These are phyloP conservation scores for Fusarium albidum DNA, from an alignment of 2,329 filamentous ascomycete genomes.

Conservation along the genomic window DNA sequence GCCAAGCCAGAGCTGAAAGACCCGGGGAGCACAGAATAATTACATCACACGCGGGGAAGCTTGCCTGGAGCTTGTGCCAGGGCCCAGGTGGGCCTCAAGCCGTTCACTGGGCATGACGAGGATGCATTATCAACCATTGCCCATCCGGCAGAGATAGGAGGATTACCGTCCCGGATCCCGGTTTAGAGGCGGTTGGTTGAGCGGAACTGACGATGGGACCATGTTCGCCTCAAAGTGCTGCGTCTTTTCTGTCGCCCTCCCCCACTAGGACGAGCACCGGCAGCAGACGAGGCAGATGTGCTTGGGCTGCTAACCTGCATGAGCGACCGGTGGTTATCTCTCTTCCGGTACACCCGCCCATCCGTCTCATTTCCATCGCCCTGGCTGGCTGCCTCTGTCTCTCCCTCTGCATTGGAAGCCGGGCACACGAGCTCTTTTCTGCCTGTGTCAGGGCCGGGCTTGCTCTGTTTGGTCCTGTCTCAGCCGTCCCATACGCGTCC, in stretches of 20 bases:
- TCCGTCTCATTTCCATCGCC: constrained; percentile 11
- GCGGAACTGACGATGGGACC: constrained; percentile 3
- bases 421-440: constrained; percentile 6
- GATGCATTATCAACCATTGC: neutral
- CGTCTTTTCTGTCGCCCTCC: constrained; percentile 4
- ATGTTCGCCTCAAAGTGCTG: neutral
- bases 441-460: constrained; percentile 5
- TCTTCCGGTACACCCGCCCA: constrained; percentile 13
- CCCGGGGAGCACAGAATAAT: neutral
- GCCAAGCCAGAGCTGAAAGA: constrained; percentile 36
- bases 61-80: neutral
- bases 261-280: constrained; percentile 6
- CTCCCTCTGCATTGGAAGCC: neutral
- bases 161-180: neutral
- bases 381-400: constrained; percentile 10
- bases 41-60: constrained; percentile 15
- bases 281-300: constrained; percentile 3
- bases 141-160: neutral
- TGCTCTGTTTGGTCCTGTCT: constrained; percentile 21
- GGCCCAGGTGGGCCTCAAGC: neutral
- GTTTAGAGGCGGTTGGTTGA: neutral
- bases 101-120: constrained; percentile 8
- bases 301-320: constrained; percentile 20
- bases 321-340: constrained; percentile 3
- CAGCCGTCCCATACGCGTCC: constrained; percentile 25